A percentile compares a stretch with the other conserved stretches of the same genome.
phyloP scores from a whole-genome alignment of 108 stramenopile genomes.

The Fragilariopsis cylindrus region DNA sequence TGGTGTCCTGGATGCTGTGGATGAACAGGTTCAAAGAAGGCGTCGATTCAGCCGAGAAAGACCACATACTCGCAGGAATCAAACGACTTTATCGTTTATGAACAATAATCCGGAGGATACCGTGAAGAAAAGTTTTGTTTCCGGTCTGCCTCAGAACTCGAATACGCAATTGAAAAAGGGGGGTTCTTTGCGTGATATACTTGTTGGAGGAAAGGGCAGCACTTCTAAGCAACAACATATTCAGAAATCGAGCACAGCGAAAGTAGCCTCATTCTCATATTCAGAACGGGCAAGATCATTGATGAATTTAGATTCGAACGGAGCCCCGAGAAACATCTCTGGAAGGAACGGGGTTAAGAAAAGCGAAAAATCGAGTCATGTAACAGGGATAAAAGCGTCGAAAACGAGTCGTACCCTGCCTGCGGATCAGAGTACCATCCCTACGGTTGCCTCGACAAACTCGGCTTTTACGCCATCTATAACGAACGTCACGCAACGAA shows the following conservation, averaged over 20 bases:
- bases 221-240: background rate
- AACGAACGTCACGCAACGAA: conserved; percentile 14
- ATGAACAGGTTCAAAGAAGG: conserved; percentile 46
- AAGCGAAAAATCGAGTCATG: conserved; percentile 14
- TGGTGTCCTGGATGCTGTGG: conserved; percentile 62
- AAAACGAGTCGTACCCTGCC: conserved; percentile 13
- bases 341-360: conserved; percentile 18
- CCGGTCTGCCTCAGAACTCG: background rate
- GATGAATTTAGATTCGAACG: background rate
- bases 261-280: background rate
- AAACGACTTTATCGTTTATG: background rate
- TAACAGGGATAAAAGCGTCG: conserved; percentile 41
- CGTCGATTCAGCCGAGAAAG: conserved; percentile 18
- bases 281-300: conserved; percentile 12
- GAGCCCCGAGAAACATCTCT: background rate
- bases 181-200: conserved; percentile 7
- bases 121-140: background rate
- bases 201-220: conserved; percentile 3
- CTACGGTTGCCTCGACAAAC: conserved; percentile 58
- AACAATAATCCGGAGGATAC: background rate
- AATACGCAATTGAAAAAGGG: background rate
- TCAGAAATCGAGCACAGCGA: background rate
- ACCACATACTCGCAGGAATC: background rate
- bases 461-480: conserved; percentile 44
- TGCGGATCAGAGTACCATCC: conserved; percentile 59